These are phyloP conservation scores for Fusarium virguliforme DNA, from an alignment of 2,329 filamentous ascomycete genomes.

Conservation along the genomic window DNA sequence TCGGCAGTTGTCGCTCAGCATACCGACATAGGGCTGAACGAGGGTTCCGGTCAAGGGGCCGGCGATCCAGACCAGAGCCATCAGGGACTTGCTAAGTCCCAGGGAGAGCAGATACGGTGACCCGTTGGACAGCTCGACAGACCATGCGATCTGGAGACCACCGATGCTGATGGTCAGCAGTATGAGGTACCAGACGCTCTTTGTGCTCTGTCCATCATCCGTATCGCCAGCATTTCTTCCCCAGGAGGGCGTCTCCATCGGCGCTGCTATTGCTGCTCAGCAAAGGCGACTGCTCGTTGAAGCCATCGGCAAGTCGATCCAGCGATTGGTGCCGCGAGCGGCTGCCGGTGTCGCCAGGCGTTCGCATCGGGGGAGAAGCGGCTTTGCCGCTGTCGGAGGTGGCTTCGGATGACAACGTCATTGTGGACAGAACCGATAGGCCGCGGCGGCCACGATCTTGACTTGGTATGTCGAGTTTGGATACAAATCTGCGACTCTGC, in stretches of 20 bases:
- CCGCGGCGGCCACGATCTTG: conserved; percentile 22
- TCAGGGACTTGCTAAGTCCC: conserved; percentile 85
- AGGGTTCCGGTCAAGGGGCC: conserved; percentile 84
- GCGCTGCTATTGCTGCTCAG: conserved; percentile 40
- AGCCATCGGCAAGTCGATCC: conserved; percentile 39
- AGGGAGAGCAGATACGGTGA: conserved; percentile 87
- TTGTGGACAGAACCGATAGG: conserved; percentile 24
- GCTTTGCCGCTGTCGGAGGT: conserved; percentile 20
- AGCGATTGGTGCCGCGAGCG: conserved; percentile 35
- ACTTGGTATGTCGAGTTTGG: conserved; percentile 19
- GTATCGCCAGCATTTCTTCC: conserved; percentile 21
- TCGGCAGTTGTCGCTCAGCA: conserved; percentile 84
- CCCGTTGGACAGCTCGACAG: conserved; percentile 93
- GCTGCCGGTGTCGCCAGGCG: conserved; percentile 21
- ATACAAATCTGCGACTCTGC: conserved; percentile 17
- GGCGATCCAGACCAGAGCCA: conserved; percentile 89
- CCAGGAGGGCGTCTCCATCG: conserved; percentile 25
- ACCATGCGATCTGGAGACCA: conserved; percentile 95
- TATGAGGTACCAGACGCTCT: conserved; percentile 88
- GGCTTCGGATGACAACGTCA: conserved; percentile 35
- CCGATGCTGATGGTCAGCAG: conserved; percentile 89
- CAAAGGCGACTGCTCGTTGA: conserved; percentile 55
- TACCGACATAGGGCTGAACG: conserved; percentile 87
- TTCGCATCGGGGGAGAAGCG: conserved; percentile 27
- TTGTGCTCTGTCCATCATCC: conserved; percentile 72